These are phyloP conservation scores for Flueggea neowawraea DNA, from an alignment of 441 rosid genomes.

Conservation along the genomic window DNA sequence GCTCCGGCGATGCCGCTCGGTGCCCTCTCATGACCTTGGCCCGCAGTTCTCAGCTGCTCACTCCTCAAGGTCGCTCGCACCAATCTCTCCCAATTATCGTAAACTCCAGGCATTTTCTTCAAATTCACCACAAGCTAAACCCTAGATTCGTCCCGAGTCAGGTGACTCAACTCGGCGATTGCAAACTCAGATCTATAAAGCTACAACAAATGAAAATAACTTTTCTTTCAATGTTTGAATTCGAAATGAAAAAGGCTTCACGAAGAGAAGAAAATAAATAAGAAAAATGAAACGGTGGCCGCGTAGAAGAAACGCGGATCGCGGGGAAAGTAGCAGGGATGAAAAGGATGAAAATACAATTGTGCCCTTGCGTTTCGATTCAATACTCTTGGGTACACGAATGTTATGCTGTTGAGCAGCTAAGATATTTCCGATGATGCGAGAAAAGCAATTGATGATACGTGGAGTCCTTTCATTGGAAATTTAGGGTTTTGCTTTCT, in stretches of 20 bases:
- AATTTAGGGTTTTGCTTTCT: no score
- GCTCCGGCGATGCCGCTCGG: conserved; percentile 86
- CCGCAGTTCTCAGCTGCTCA: conserved; percentile 64
- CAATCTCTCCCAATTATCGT: conserved; percentile 78
- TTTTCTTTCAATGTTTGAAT: neutral
- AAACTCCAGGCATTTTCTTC: conserved; percentile 61
- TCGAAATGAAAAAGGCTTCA: neutral
- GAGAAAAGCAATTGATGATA: no score
- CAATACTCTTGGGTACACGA: no score
- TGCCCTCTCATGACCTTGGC: conserved; percentile 56
- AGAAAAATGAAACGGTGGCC: neutral
- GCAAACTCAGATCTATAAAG: conserved; percentile 25
- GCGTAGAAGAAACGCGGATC: conserved; percentile 10
- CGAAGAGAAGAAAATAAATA: neutral
- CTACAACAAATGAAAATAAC: no score
- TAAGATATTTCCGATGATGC: no score
- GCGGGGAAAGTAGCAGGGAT: conserved; percentile 9
- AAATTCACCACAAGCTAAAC: conserved; percentile 15
- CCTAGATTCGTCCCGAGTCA: conserved; percentile 20
- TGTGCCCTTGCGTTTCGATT: neutral
- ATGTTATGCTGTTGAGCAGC: no score
- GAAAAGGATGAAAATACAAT: neutral
- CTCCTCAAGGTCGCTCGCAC: conserved; percentile 85
- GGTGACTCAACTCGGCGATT: conserved; percentile 13
- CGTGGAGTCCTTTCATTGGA: no score